These are phyloP conservation scores for Triangularia verruculosa DNA, from an alignment of 2,329 filamentous ascomycete genomes.

Conservation along the genomic window DNA sequence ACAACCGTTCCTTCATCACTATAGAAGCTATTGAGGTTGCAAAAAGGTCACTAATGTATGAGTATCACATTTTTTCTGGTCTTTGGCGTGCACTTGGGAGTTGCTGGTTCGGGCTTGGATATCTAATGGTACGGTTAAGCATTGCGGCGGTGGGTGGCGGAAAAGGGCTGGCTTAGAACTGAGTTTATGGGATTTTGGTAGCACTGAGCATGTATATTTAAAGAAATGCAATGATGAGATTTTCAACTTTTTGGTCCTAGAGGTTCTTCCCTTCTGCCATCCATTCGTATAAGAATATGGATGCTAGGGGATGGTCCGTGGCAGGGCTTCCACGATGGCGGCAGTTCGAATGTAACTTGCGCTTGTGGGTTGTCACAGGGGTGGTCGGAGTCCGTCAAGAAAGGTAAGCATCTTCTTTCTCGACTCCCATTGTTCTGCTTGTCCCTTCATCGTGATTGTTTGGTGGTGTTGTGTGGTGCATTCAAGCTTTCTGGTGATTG, in stretches of 20 bases:
- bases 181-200: background rate
- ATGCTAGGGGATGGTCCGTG: background rate
- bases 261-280: background rate
- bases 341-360: background rate
- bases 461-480: background rate
- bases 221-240: too few relatives aligned
- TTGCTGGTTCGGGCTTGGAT: background rate
- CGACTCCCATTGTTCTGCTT: background rate
- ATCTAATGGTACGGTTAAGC: background rate
- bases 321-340: background rate
- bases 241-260: too few relatives aligned
- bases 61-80: background rate
- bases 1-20: conserved; percentile 15
- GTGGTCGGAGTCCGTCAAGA: background rate
- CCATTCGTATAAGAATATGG: background rate
- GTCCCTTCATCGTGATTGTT: background rate
- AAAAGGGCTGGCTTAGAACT: background rate
- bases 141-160: background rate
- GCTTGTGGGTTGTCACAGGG: background rate
- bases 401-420: background rate
- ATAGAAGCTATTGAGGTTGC: background rate
- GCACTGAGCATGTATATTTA: background rate
- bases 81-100: background rate
- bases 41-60: background rate
- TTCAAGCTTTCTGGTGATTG: background rate